Percentiles rank a stretch among this genome's conserved stretches.
phyloP scores from a whole-genome alignment of 2,329 filamentous ascomycete species.

The Colletotrichum sp. region DNA sequence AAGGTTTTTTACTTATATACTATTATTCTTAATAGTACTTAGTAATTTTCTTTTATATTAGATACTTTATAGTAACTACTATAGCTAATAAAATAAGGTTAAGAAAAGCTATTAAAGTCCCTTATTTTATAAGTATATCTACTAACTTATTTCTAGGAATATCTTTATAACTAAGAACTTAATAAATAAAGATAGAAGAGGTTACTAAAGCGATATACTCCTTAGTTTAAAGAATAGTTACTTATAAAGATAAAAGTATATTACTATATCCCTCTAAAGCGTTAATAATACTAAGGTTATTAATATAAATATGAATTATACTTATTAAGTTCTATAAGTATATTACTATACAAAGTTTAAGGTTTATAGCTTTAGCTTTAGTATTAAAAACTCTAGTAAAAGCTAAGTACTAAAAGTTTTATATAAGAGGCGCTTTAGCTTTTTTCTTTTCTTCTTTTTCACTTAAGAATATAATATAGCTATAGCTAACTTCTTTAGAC shows the following conservation, averaged over 20 bases:
- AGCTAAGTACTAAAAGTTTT: too few species aligned
- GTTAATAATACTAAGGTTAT: neutral
- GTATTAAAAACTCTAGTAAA: too few species aligned
- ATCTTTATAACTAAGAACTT: neutral
- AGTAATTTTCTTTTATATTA: neutral
- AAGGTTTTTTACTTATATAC: neutral
- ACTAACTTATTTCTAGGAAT: neutral
- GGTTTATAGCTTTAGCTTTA: too few species aligned
- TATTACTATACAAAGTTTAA: too few species aligned
- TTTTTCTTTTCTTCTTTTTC: neutral
- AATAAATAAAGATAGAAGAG: neutral
- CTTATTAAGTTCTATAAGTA: too few species aligned
- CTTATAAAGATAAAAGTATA: neutral
- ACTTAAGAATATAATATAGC: neutral
- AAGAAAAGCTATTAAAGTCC: neutral
- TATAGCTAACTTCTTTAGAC: neutral
- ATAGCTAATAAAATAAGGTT: neutral
- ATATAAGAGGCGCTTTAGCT: neutral
- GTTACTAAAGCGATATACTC: neutral
- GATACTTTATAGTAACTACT: neutral
- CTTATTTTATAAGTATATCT: neutral
- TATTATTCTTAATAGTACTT: neutral
- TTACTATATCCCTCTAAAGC: neutral
- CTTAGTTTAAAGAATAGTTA: neutral
- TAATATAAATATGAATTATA: neutral